Evolutionary conservation across 495 filamentous ascomycete genomes (phyloP), one percentile per base, ranked within the genome.

Genomic region (Penicillium waksmanii): DNA sequence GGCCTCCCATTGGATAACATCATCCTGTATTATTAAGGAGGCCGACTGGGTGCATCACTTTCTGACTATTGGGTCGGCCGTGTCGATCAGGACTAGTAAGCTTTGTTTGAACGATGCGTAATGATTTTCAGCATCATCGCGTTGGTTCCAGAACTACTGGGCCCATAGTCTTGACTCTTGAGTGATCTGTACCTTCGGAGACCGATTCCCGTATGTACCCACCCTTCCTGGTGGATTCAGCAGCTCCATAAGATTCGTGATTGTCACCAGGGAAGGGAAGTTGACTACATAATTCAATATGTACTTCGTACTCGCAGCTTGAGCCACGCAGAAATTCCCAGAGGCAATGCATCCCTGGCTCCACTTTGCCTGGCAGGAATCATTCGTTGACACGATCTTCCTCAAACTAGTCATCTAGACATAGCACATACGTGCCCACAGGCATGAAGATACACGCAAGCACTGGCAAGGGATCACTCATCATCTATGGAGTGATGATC

Each of bases 381-480:
- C 50, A 25, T 49, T 31, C 23, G 25, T 52, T 31, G 44, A 51
- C 46, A 46, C 35, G 3, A 35, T 23, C 12, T 5, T 19, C 36
- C 15, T 38, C 36, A n/a, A 38, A n/a, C 36, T 38, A 38, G 11
- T 23, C 13, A 33, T 19, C 1, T 34, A 17, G 54, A 55, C 50
- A 38, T 2, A 25, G 5, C 34, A 34, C 51, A 18, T 43, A 18
- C 43, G 47, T 13, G 49, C 49, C 49, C 36, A 12, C 6, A 38
- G 11, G 17, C 35, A 42, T n/a, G 34, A 38, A 27, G 13, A 58
- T 55, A 55, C 60, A 58, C 61, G 56, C 56, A 59, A 59, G 51
- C 61, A 12, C 51, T 56, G 34, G 51, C 51, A 63, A 63, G 56
- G 61, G 52, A 49, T 34, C 47, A 19, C 15, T 35, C 46, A 11